Percentiles rank a stretch among this genome's conserved stretches.
Evolutionary conservation across 371 early-diverging fungal genomes (phyloP).

Genomic region (Mucor plumbeus): DNA sequence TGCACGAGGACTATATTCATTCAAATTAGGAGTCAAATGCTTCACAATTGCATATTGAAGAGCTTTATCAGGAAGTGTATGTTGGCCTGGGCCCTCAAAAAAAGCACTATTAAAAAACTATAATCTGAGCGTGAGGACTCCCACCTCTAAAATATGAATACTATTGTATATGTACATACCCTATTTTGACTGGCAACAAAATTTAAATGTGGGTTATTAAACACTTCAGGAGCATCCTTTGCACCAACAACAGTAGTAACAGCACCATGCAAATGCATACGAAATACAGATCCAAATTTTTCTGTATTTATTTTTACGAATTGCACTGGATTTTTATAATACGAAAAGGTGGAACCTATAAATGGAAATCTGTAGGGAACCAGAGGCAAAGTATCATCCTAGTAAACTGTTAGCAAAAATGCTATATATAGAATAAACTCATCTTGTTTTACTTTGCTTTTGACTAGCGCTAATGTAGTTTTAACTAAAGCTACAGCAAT

Average conservation of each 20-base stretch:
- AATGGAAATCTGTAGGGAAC: conserved; percentile 35
- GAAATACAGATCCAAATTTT: conserved; percentile 34
- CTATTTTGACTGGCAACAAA: conserved; percentile 26
- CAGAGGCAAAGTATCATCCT: neutral
- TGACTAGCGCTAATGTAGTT: neutral
- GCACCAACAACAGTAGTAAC: conserved; percentile 29
- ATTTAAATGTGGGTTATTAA: conserved; percentile 29
- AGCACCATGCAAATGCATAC: conserved; percentile 38
- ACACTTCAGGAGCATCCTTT: conserved; percentile 30
- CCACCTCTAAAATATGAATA: neutral
- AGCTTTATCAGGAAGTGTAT: conserved; percentile 2
- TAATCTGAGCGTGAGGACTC: too few species aligned
- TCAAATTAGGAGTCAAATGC: conserved; percentile 38
- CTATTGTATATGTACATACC: conserved; percentile 16
- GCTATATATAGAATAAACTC: too few species aligned
- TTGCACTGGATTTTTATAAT: conserved; percentile 22
- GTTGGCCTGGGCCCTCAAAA: neutral
- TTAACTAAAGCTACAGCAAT: neutral
- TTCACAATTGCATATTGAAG: conserved; percentile 17
- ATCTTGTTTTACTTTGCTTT: neutral
- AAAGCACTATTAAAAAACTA: neutral
- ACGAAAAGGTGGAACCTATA: conserved; percentile 31
- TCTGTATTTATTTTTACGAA: conserved; percentile 32
- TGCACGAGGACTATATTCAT: conserved; percentile 24
- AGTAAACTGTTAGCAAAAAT: too few species aligned